Conservation (phyloP, 164 flowering plant genomes). For the Amborella trichopoda region DNA sequence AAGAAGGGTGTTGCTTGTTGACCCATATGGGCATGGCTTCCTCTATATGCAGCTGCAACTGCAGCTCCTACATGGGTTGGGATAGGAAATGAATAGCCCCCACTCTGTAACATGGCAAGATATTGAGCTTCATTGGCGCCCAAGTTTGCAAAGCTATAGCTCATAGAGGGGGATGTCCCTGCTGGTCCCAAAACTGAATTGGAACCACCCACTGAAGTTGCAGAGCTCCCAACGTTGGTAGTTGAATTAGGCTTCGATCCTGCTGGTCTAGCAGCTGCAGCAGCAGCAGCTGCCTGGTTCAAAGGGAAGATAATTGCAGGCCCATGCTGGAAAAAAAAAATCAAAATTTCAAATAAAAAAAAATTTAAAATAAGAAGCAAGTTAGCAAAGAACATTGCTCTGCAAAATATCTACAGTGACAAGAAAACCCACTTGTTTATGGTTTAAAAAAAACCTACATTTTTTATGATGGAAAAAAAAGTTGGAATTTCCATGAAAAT, state of each 20-base stretch:
- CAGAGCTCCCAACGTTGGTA: conserved; percentile 16
- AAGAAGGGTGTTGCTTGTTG: conserved; percentile 52
- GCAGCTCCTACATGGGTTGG: conserved; percentile 61
- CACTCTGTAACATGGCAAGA: conserved; percentile 72
- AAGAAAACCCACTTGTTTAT: too few relatives aligned
- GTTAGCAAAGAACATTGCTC: not conserved
- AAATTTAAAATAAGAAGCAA: not conserved
- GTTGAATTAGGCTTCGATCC: conserved; percentile 27
- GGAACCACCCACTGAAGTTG: conserved; percentile 22
- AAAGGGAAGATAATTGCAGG: conserved; percentile 78
- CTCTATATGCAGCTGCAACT: conserved; percentile 37
- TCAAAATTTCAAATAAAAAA: not conserved
- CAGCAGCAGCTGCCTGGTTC: conserved; percentile 63
- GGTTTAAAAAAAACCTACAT: too few relatives aligned
- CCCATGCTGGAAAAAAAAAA: conserved; percentile 44
- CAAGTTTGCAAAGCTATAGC: conserved; percentile 62
- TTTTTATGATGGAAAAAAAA: too few relatives aligned
- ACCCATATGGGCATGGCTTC: conserved; percentile 30
- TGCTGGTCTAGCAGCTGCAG: conserved; percentile 27
- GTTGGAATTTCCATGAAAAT: too few relatives aligned
- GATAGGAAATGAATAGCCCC: conserved; percentile 66
- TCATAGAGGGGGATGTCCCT: conserved; percentile 34
- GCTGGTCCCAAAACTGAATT: conserved; percentile 8
- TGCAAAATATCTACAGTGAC: not conserved
- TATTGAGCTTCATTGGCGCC: conserved; percentile 75